phyloP scores from a whole-genome alignment of 192 early-diverging fungal genomes.

The Funneliformis mosseae region DNA sequence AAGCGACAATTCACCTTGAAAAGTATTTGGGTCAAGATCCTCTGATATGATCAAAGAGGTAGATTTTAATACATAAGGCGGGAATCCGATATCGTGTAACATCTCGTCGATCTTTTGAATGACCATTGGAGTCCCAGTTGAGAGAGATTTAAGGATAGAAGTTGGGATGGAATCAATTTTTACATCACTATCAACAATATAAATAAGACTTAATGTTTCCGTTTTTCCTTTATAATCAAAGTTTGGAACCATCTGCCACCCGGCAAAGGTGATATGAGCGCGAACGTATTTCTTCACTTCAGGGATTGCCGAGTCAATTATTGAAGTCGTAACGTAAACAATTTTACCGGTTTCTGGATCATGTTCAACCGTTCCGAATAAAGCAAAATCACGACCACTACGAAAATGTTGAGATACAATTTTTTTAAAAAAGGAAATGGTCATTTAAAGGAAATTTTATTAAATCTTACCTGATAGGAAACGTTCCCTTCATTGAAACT shows the following conservation, averaged over 20 bases:
- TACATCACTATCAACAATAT: conserved; percentile 56
- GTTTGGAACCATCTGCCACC: conserved; percentile 52
- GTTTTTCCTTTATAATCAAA: conserved; percentile 47
- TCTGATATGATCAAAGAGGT: conserved; percentile 49
- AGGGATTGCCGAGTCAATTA: conserved; percentile 50
- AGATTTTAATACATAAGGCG: conserved; percentile 54
- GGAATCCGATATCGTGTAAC: conserved; percentile 50
- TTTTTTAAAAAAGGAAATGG: conserved; percentile 9
- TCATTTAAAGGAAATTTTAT: not conserved
- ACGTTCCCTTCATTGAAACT: conserved; percentile 39
- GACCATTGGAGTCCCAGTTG: conserved; percentile 50
- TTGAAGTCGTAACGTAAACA: conserved; percentile 50
- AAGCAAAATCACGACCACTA: conserved; percentile 51
- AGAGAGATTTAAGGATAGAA: conserved; percentile 47
- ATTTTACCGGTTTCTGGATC: conserved; percentile 50
- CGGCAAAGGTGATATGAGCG: conserved; percentile 46
- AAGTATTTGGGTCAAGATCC: conserved; percentile 42
- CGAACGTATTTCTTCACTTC: conserved; percentile 50
- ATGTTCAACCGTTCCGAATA: conserved; percentile 52
- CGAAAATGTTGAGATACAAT: conserved; percentile 23
- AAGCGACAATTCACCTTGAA: conserved; percentile 48
- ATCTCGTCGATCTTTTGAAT: conserved; percentile 48
- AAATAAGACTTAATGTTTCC: conserved; percentile 43
- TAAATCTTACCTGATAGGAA: conserved; percentile 39
- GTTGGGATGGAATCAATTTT: conserved; percentile 46